A percentile compares a stretch with the other conserved stretches of the same genome.
Evolutionary conservation across 331 rosid species (phyloP).

Genomic region (Quercus phellos): DNA sequence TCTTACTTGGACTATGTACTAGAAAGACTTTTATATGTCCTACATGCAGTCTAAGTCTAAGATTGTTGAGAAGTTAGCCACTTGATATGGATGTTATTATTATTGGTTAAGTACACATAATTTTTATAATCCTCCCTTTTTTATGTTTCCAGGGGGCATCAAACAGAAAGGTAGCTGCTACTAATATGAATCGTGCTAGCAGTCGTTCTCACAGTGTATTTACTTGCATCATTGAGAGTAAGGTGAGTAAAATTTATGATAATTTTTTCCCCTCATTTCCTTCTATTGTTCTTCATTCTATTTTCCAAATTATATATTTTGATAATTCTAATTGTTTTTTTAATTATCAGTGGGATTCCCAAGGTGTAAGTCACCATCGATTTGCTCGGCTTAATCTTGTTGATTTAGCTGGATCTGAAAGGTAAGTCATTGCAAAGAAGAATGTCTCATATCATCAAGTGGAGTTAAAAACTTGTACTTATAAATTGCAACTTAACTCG

Average conservation of each 20-base stretch:
- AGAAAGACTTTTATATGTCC: neutral
- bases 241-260: conserved; percentile 41
- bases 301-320: conserved; percentile 9
- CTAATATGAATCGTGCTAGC: conserved; percentile 97
- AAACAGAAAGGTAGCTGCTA: conserved; percentile 92
- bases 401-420: conserved; percentile 99
- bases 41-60: neutral
- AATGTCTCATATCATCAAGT: conserved; percentile 11
- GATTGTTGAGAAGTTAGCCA: neutral
- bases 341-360: conserved; percentile 80
- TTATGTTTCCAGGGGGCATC: conserved; percentile 70
- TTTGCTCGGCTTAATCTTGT: conserved; percentile 96
- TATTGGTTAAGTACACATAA: neutral
- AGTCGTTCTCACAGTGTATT: conserved; percentile 98
- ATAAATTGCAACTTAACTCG: neutral
- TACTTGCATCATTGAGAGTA: conserved; percentile 92
- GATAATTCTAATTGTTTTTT: conserved; percentile 13
- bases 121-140: neutral
- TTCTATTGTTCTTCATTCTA: neutral
- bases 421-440: conserved; percentile 41
- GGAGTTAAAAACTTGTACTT: neutral
- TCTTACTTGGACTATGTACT: neutral
- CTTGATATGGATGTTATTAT: neutral
- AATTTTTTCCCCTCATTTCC: neutral
- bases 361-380: conserved; percentile 89